Evolutionary conservation across 2,329 filamentous ascomycete genomes (phyloP).

Genomic region (Curvularia eragrostidis): DNA sequence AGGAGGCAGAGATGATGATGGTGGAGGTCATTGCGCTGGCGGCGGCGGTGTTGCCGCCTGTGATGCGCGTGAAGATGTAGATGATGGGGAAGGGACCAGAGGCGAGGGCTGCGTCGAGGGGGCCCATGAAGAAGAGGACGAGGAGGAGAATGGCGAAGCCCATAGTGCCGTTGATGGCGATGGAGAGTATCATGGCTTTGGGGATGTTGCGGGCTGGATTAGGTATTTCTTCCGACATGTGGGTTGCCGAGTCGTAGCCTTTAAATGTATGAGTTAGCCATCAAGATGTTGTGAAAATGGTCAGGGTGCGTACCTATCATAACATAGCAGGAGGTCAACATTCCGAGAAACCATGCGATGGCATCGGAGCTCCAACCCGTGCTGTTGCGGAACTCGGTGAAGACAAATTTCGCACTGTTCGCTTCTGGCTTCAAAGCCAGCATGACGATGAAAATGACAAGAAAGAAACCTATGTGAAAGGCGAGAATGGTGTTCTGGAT

Average conservation of each 20-base stretch:
- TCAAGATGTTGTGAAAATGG: not conserved
- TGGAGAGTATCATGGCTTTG: slow-evolving; percentile 11
- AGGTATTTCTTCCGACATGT: slow-evolving; percentile 9
- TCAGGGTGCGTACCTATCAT: slow-evolving; percentile 17
- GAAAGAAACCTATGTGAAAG: slow-evolving; percentile 56
- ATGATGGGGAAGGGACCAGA: slow-evolving; percentile 48
- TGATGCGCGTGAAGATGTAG: slow-evolving; percentile 36
- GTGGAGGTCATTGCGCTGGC: slow-evolving; percentile 27
- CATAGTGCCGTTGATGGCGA: slow-evolving; percentile 43
- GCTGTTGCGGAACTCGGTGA: slow-evolving; percentile 53
- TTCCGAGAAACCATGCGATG: slow-evolving; percentile 51
- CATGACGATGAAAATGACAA: slow-evolving; percentile 56
- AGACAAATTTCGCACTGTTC: slow-evolving; percentile 49
- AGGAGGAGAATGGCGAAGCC: slow-evolving; percentile 47
- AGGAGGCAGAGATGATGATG: slow-evolving; percentile 30
- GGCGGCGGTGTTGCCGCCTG: not conserved
- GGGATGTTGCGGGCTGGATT: slow-evolving; percentile 6
- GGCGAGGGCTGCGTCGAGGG: slow-evolving; percentile 38
- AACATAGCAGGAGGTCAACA: slow-evolving; percentile 30
- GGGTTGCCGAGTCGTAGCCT: slow-evolving; percentile 12
- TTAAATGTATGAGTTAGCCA: not conserved
- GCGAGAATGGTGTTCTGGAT: slow-evolving; percentile 38
- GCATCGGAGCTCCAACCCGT: slow-evolving; percentile 51
- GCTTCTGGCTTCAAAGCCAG: slow-evolving; percentile 51
- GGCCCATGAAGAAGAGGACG: slow-evolving; percentile 46